Conservation (phyloP, 345 rosid species). For the Lagerstroemia speciosa region DNA sequence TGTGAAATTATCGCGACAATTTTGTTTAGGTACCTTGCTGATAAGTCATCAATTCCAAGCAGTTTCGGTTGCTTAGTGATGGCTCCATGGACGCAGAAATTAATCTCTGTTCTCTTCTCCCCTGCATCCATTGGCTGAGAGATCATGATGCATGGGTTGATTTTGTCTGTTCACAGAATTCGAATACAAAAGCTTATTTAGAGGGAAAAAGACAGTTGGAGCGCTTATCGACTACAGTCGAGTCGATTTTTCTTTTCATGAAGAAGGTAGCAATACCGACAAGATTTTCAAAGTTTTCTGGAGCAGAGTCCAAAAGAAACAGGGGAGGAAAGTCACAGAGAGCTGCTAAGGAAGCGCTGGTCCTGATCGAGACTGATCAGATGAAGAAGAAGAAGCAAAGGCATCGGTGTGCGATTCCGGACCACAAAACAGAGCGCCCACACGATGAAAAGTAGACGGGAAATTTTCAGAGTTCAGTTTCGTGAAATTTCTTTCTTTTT, state of each 20-base stretch:
- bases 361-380: background rate
- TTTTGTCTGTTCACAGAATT: too few relatives aligned
- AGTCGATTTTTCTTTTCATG: too few relatives aligned
- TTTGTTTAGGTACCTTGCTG: background rate
- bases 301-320: background rate
- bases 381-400: background rate
- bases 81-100: background rate
- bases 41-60: background rate
- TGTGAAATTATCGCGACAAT: background rate
- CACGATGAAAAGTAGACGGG: background rate
- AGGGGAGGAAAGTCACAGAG: too few relatives aligned
- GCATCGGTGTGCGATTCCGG: constrained; percentile 1
- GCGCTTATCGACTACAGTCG: too few relatives aligned
- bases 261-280: too few relatives aligned
- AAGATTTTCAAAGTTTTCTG: background rate
- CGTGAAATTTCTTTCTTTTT: too few relatives aligned
- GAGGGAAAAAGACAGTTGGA: too few relatives aligned
- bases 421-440: background rate
- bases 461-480: background rate
- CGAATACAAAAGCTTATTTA: too few relatives aligned
- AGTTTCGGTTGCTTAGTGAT: too few relatives aligned
- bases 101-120: background rate
- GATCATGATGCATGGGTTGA: too few relatives aligned
- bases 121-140: background rate
- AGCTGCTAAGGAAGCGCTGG: too few relatives aligned